Evolutionary conservation across 257 asterid genomes (phyloP), one percentile per base, ranked within the genome.

Genomic region (Catharanthus roseus): DNA sequence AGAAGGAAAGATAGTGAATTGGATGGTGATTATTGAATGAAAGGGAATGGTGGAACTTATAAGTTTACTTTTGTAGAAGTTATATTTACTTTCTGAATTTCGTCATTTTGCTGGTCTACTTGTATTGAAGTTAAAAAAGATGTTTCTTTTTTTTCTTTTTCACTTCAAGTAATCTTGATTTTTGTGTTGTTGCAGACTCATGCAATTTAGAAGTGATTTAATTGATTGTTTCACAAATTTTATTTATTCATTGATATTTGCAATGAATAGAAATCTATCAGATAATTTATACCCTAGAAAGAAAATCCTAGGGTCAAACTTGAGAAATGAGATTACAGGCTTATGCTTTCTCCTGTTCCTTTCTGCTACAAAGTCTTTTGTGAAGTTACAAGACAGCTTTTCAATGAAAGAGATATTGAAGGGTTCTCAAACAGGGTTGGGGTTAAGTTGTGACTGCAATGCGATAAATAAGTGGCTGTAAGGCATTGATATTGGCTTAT

Each of bases 161-260:
- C 67, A 33, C 34, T 18, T 61, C 39, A 61, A 2, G 36, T 34
- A 61, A 34, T 61, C 67, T 61, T 31, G 28, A 16, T 16, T 8
- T 61, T 34, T 61, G 0, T 3, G 9, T 6, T 33, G 44, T 61
- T 61, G 2, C 31, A n/a, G 36, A 5, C 23, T 39, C 15, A 33
- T 19, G 26, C 23, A 44, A 44, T 44, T 66, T 42, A 51, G 44
- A 54, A 24, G 77, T 67, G 60, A 33, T 67, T 67, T 63, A 56
- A 31, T 13, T 8, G 4, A 69, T 65, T 5, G 16, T 9, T 15
- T 54, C 16, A 24, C 39, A 10, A 61, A 33, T 58, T 16, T 61
- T 33, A 18, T 8, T 61, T 33, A 36, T 9, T 49, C 19, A 8
- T n/a, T 49, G 31, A 26, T 50, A n/a, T 65, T 53, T 39, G 13